Conservation (phyloP, 2,329 filamentous ascomycete species). For the Dactylellina drechsleri region DNA sequence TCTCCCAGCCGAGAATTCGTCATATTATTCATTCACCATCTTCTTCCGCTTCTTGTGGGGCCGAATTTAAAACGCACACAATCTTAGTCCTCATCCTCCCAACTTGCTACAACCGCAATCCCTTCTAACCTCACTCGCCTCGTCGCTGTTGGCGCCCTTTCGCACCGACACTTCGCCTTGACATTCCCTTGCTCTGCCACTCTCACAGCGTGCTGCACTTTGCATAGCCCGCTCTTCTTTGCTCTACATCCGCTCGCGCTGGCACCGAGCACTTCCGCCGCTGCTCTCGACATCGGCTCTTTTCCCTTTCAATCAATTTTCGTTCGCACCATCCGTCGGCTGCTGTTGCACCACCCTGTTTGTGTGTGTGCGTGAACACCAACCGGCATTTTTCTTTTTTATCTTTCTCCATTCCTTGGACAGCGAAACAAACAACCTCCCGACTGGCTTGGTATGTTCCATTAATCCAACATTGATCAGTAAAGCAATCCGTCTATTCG, state of each 20-base stretch:
- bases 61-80: no score
- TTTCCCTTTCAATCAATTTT: conserved; percentile 8
- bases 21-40: not conserved
- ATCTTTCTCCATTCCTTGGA: conserved; percentile 52
- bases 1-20: no score
- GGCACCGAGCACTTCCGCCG: conserved; percentile 47
- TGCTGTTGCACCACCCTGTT: conserved; percentile 21
- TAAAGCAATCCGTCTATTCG: conserved; percentile 24
- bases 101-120: not conserved
- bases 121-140: conserved; percentile 4
- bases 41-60: not conserved
- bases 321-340: conserved; percentile 38
- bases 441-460: conserved; percentile 54
- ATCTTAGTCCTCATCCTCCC: not conserved
- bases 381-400: conserved; percentile 17
- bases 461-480: conserved; percentile 48
- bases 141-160: conserved; percentile 29
- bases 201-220: conserved; percentile 34
- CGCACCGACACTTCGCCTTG: conserved; percentile 23
- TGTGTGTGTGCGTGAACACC: conserved; percentile 13
- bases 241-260: conserved; percentile 50
- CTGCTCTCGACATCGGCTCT: conserved; percentile 15
- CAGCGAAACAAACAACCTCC: conserved; percentile 37
- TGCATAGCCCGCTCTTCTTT: conserved; percentile 19
- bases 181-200: conserved; percentile 6